Evolutionary conservation across 306 rosid genomes (phyloP).

Genomic region (Vachellia collinsii): DNA sequence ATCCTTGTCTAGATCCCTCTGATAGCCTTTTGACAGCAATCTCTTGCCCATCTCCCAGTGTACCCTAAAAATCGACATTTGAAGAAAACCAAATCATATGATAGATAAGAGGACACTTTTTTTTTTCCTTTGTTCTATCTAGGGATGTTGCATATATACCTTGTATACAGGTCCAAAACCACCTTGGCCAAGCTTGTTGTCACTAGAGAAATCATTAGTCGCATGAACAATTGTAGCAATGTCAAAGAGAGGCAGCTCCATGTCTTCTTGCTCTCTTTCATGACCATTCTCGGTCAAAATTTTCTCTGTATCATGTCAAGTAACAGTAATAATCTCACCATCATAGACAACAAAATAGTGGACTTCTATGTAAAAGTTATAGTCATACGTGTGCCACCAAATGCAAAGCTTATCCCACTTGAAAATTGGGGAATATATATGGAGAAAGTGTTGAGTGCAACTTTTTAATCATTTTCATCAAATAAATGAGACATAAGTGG

Average conservation of each 20-base stretch:
- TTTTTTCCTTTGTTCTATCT: not conserved
- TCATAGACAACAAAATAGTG: not conserved
- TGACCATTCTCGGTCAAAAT: not conserved
- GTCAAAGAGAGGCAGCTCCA: conserved; percentile 49
- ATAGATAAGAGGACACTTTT: not conserved
- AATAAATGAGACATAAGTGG: not conserved
- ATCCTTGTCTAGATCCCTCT: conserved; percentile 37
- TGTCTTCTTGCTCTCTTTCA: conserved; percentile 42
- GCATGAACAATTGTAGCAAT: conserved; percentile 42
- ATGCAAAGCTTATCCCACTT: not conserved
- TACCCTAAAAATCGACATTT: conserved; percentile 37
- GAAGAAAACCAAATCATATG: not conserved
- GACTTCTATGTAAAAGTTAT: not conserved
- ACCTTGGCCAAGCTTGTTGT: conserved; percentile 49
- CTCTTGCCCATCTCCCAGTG: conserved; percentile 44
- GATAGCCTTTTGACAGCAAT: conserved; percentile 55
- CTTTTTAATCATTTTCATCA: not conserved
- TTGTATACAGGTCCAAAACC: conserved; percentile 55
- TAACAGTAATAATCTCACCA: not conserved
- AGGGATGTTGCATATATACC: conserved; percentile 18
- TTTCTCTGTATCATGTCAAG: not conserved
- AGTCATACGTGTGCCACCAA: not conserved
- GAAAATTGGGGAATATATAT: not conserved
- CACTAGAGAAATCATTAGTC: conserved; percentile 45
- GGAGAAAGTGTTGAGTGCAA: not conserved